phyloP scores from a whole-genome alignment of 2,329 filamentous ascomycete species.

The Botryosphaeria dothidea region DNA sequence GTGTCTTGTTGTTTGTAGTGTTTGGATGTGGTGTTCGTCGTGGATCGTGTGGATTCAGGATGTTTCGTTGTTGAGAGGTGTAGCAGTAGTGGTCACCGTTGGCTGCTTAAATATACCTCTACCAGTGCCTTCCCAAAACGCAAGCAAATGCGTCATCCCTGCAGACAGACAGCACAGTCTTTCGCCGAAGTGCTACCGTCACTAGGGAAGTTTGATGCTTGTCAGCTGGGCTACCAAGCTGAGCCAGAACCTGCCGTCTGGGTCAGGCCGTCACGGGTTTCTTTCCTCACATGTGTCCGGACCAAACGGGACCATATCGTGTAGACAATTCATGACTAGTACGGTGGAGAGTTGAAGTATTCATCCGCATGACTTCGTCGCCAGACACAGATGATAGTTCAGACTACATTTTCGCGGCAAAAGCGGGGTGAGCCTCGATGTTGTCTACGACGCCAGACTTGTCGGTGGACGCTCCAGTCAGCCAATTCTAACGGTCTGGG shows the following conservation, averaged over 20 bases:
- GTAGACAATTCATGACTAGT: too few species aligned
- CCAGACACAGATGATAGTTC: too few species aligned
- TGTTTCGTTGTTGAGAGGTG: neutral
- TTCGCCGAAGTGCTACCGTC: neutral
- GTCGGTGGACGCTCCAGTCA: too few species aligned
- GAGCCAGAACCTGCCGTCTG: too few species aligned
- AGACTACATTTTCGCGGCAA: too few species aligned
- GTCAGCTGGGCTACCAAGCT: neutral
- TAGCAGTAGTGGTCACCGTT: neutral
- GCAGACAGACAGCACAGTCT: neutral
- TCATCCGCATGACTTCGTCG: too few species aligned
- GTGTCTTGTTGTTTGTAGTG: neutral
- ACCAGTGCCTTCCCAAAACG: neutral
- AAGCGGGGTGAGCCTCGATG: too few species aligned
- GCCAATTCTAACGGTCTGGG: too few species aligned
- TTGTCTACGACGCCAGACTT: too few species aligned
- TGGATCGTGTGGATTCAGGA: neutral
- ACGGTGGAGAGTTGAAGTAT: neutral
- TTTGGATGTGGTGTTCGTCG: constrained; percentile 15
- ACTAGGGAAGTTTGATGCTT: neutral
- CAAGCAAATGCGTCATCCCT: neutral
- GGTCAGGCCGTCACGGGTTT: too few species aligned
- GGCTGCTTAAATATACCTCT: neutral
- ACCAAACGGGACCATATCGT: too few species aligned
- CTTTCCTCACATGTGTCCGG: too few species aligned